These are phyloP conservation scores for Neurospora cerealis DNA, from an alignment of 495 filamentous ascomycete genomes.

Conservation along the genomic window DNA sequence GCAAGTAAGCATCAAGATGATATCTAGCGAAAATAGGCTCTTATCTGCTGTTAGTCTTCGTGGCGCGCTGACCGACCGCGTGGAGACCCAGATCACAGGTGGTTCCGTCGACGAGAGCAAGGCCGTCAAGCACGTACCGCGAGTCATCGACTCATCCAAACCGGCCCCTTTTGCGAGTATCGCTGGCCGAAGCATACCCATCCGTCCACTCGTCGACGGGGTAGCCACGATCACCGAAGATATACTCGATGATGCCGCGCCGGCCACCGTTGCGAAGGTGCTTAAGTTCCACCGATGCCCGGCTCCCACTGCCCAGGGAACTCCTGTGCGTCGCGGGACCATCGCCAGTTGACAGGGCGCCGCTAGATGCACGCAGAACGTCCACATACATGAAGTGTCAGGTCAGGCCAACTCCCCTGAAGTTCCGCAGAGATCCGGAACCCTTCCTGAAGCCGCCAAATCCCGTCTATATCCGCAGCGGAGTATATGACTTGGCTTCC, in stretches of 20 bases:
- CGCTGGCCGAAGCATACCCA: too few species aligned
- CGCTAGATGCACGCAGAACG: not conserved
- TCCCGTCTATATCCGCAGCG: too few species aligned
- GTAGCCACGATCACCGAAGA: not conserved
- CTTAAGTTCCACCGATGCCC: not conserved
- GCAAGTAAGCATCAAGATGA: not conserved
- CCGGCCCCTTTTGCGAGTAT: too few species aligned
- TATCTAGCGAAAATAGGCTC: not conserved
- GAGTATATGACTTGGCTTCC: too few species aligned
- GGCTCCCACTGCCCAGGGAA: not conserved
- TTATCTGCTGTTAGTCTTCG: not conserved
- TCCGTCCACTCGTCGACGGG: not conserved
- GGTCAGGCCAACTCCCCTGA: too few species aligned
- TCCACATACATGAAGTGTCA: too few species aligned
- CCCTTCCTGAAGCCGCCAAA: too few species aligned
- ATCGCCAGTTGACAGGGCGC: not conserved
- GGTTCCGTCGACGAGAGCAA: not conserved
- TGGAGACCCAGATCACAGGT: not conserved
- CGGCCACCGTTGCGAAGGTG: not conserved
- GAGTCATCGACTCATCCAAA: not conserved
- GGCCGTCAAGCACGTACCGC: not conserved
- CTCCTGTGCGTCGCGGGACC: not conserved
- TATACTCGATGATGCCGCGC: not conserved
- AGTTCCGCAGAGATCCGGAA: too few species aligned
- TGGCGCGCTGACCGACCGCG: not conserved